Evolutionary conservation across 345 rosid species (phyloP), one percentile per base, ranked within the genome.

Genomic region (Gossypium bickii): DNA sequence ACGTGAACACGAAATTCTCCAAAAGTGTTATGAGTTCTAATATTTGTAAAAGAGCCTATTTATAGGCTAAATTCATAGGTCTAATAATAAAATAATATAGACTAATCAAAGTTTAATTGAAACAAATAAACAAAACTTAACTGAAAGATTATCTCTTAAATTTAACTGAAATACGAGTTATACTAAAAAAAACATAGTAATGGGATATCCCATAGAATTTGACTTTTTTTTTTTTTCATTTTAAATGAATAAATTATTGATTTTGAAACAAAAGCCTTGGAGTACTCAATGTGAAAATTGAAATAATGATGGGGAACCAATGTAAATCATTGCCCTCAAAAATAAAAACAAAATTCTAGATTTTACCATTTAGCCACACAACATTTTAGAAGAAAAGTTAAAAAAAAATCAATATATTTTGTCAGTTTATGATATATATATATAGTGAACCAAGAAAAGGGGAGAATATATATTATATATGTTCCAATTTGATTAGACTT

Each of bases 291-390:
- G 41, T 5, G 41, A 45, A 45, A 45, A 45, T 10, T 45, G 63
- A 58, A 58, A 58, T 58, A 58, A 58, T 24, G 34, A 58, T 58
- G 63, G 18, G 56, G 63, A 25, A 59, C 83, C 79, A 38, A 78
- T 34, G 76, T 58, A 38, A 60, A 47, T 16, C 43, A 34, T 38
- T 10, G 20, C 44, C 45, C 17, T 10, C 0, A 41, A 55, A 52
- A 12, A 6, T 8, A 13, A 17, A 63, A 13, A 63, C 22, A 29
- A 29, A 61, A 16, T 11, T 60, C 15, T 60, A 38, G 20, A 17
- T 38, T 63, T 63, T 13, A 27, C 41, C 65, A 27, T 25, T 60
- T 17, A 17, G 12, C 24, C 0, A 62, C 17, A 41, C 47, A 34
- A 17, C 47, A 49, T 27, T 69, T 49, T 51, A 16, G 25, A 49